Evolutionary conservation across 2,329 filamentous ascomycete genomes (phyloP), one percentile per base, ranked within the genome.

Genomic region (Penicillium decumbens): DNA sequence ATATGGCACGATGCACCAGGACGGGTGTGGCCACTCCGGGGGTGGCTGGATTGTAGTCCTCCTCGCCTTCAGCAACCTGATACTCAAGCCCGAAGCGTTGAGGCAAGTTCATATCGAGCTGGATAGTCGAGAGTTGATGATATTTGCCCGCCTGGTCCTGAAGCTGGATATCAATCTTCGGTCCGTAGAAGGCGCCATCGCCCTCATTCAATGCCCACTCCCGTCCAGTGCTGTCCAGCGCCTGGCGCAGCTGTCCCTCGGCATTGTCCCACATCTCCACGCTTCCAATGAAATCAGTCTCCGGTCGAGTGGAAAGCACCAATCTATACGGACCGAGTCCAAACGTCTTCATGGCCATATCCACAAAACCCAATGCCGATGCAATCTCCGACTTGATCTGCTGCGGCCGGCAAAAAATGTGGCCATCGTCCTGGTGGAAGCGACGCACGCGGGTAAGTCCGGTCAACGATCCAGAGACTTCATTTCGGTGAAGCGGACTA

Each of bases 351-450:
- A 92, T 91, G 0, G 87, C 82, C 61, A 83, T 80, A 45, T 81
- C 79, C 43, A 92, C 83, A 66, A 93, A 92, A 30, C 84, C 81
- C 40, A 93, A 71, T 1, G 87, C 89, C 53, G 80, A 80, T 46
- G 79, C 77, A 49, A 93, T 92, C 70, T 93, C 88, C 3, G 80
- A 74, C 57, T 83, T 76, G 50, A 92, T 88, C 68, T 93, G 88
- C 41, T 78, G 77, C 5, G 86, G 87, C 1, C 87, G 82, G 67
- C 89, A 95, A 69, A 95, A 95, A 54, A 95, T 93, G 69, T 95
- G 89, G 5, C 87, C 88, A 65, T 95, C 89, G 66, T 95, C 90
- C 66, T 95, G 90, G 69, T 93, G 88, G 69, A 95, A 95, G 18
- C 89, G 81, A 29, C 89, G 81, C 43, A 95, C 88, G 50, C 90